Evolutionary conservation across 495 filamentous ascomycete species (phyloP), one percentile per base, ranked within the genome.

Genomic region (Bombardia bombarda): DNA sequence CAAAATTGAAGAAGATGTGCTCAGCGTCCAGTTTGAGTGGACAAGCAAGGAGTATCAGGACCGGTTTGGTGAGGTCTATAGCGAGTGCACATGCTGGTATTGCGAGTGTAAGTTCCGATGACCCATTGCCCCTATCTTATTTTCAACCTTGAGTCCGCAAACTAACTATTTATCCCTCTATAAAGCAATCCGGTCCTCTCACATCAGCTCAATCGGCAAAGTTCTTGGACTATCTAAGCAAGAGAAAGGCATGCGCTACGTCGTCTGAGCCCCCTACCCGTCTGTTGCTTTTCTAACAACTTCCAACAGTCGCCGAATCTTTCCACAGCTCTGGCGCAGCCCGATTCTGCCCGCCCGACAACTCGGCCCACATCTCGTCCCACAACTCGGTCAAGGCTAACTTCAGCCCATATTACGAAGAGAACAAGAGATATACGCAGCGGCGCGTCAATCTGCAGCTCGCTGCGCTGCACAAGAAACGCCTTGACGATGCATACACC

Each of bases 51-150:
- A 54, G 9, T 94, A 88, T 58, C 71, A 82, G 50, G 75, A 80
- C 25, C 67, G 62, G 14, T 80, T 70, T 51, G 65, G 68, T 7
- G 73, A 82, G 45, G 72, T 84, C 20, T 94, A 92, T 60, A 82
- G 75, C 22, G 83, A 86, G 60, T 94, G 88, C 56, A 87, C 80
- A 3, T 95, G 88, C 63, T 94, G 88, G 86, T 90, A 88, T 57
- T 95, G 88, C 65, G 87, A 92, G 54, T 57, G 66, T 67, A 49
- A 34, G 55, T 41, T 1, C 3, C 13, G 14, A 39, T 3, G 7
- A 12, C 17, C n/a, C 19, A 37, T 21, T 10, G 2, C 8, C 17
- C 32, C 32, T 17, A 7, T 28, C 25, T 28, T 7, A 28, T 6
- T 28, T 12, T 28, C 25, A 28, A 12, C 12, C 12, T 28, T 6